Percentiles rank a stretch among this genome's conserved stretches.
Conservation (phyloP, 768 basidiomycete genomes). For the Termitomyces sp. region DNA sequence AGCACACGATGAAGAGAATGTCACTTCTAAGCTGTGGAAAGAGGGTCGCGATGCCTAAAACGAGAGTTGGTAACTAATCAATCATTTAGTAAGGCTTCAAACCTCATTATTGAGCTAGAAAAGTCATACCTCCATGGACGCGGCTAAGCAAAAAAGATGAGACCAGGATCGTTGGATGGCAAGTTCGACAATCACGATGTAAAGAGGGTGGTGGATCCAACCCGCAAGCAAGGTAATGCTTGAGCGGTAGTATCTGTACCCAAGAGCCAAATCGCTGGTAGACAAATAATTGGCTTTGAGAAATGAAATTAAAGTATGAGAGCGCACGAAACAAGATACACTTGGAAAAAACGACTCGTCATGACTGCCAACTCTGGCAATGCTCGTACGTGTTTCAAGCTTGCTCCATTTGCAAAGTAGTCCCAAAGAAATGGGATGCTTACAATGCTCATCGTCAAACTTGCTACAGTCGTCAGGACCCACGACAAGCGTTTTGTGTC, state of each 20-base stretch:
- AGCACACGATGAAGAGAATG: slow-evolving; percentile 40
- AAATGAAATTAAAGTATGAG: neutral
- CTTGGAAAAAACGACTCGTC: neutral
- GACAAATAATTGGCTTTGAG: neutral
- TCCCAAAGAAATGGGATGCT: neutral
- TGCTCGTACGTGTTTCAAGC: neutral
- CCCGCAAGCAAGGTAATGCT: slow-evolving; percentile 18
- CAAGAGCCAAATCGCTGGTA: slow-evolving; percentile 40
- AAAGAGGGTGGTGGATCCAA: slow-evolving; percentile 8
- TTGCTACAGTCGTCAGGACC: slow-evolving; percentile 15
- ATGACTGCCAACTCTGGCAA: neutral
- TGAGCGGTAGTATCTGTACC: slow-evolving; percentile 41
- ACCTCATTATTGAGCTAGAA: too few relatives aligned
- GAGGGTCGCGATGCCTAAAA: slow-evolving; percentile 44
- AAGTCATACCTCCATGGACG: slow-evolving; percentile 42
- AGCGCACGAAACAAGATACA: neutral
- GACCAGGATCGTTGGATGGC: slow-evolving; percentile 5
- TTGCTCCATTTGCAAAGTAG: neutral
- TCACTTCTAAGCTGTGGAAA: slow-evolving; percentile 42
- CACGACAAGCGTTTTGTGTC: slow-evolving; percentile 11
- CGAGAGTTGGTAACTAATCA: slow-evolving; percentile 48
- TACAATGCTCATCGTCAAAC: neutral
- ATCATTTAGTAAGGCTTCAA: slow-evolving; percentile 21
- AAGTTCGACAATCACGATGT: slow-evolving; percentile 22
- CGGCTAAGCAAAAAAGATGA: slow-evolving; percentile 39